Base-by-base conservation (phyloP, 306 rosid species). In the Luffa acutangula region DNA sequence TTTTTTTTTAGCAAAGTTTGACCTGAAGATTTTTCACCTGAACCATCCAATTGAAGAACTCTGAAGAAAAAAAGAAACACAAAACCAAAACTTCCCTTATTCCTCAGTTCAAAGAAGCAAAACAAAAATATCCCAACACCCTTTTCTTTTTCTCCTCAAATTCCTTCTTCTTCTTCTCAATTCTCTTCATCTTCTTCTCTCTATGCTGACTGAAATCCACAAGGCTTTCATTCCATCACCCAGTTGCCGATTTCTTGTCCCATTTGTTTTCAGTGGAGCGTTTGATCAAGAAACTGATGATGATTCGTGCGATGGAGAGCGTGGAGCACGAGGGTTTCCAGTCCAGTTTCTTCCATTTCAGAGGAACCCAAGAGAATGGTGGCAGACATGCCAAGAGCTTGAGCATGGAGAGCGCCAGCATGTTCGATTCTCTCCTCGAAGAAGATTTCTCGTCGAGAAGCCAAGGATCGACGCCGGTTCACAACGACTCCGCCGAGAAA, bases 381-480 rank as follows among this genome's bases (percentile, higher is more conserved):
- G 92, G 89, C 18, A 41, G 85, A 75, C 97, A 91, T 74, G 12
- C 96, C 56, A 93, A 90, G 86, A 93, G 97, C 84, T 81, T 91
- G 86, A 91, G 99, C 85, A 18, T 83, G 70, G 97, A 92, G 59
- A 83, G 85, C 77, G 87, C 88, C 1, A 77, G 15, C 45, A 0
- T 70, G 4, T 67, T 87, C 2, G 90, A 88, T 4, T 57, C 80
- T 71, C 0, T 42, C 3, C 85, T 83, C 0, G 92, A 92, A 2
- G 89, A 89, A 14, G 73, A 64, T 13, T 49, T 18, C n/a, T 14
- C 85, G 7, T 80, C 90, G 37, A 85, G 54, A 65, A 79, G 83
- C 70, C 87, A 82, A 39, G 89, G 87, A 59, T 84, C 88, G 12
- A 85, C 67, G 15, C 64, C 89, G 77, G 63, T 78, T 1, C 62